Base-by-base conservation (phyloP, 345 rosid species). In the Eucalyptus caleyi region DNA sequence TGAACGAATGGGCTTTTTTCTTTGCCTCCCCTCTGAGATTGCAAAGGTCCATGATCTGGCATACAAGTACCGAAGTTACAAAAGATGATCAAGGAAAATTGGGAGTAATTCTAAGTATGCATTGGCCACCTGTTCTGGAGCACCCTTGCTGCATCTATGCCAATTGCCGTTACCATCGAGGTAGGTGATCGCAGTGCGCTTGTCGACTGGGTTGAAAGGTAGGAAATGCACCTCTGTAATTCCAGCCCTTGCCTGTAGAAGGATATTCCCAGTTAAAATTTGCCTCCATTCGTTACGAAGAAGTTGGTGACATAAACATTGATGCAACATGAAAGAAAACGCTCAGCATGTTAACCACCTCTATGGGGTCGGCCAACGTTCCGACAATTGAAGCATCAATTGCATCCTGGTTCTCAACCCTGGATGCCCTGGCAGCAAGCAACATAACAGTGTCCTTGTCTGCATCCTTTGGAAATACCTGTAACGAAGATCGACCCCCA, bases 341-440 rank as follows among this genome's bases (percentile, higher is more conserved):
- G 23, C 34, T 15, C 45, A 26, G 30, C 45, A 87, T 49, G 49
- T 60, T 88, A 77, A 77, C 47, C 21, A 93, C 95, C 93, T 94
- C 94, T 88, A 87, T 94, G 44, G 95, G 95, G 65, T 94, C 94
- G 47, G 89, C 90, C 89, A 94, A 85, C 91, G 91, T 93, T 54
- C 91, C 91, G 53, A 94, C 94, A 51, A 94, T 94, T 53, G 93
- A 93, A 62, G 95, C 94, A 88, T 94, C 95, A 86, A 94, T 94
- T 42, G 95, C 95, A 60, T 94, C 95, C 90, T 94, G 95, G 90
- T 94, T 94, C 86, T 94, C 95, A 40, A 87, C 88, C 92, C 95
- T 91, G 6, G 95, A 93, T 88, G 94, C 95, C 91, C 94, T 92
- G 26, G 93, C 95, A 54, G 93, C 94, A 30, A 91, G 89, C 67